phyloP scores from a whole-genome alignment of 73 alveolate species.

The Breviolum minutum region DNA sequence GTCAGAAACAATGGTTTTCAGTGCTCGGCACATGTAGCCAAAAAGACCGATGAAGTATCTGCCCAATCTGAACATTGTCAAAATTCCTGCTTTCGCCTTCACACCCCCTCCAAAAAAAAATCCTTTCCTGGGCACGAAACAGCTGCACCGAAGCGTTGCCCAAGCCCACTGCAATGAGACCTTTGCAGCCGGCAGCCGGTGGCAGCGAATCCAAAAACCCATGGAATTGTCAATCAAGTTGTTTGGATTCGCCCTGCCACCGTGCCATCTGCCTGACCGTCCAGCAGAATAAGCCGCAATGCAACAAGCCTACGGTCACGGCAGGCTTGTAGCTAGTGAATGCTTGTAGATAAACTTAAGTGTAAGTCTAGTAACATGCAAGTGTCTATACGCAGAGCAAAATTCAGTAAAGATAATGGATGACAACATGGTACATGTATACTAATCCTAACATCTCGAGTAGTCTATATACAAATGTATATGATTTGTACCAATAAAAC shows the following conservation, averaged over 20 bases:
- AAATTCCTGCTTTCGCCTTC: neutral
- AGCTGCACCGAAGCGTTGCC: neutral
- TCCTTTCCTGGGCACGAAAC: slow-evolving; percentile 2
- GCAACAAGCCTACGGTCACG: neutral
- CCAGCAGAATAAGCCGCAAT: neutral
- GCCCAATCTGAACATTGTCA: neutral
- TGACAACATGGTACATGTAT: too few species aligned
- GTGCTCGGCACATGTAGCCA: too few species aligned
- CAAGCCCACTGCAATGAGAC: neutral
- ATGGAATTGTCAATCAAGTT: too few species aligned
- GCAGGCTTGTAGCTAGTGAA: neutral
- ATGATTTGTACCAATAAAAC: too few species aligned
- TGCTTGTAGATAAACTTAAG: too few species aligned
- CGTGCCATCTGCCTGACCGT: neutral
- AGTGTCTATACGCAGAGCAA: too few species aligned
- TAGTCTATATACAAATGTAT: too few species aligned
- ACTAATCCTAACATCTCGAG: too few species aligned
- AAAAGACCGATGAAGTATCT: neutral
- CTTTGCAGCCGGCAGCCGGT: neutral
- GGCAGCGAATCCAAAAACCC: too few species aligned
- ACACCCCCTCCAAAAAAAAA: neutral
- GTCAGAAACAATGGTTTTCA: too few species aligned
- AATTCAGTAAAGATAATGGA: too few species aligned
- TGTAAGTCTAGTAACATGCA: too few species aligned
- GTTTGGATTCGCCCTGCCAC: neutral